Evolutionary conservation across 1,284 basidiomycete genomes (phyloP), one percentile per base, ranked within the genome.

Genomic region (Leccinum olivaceoglutinosum): DNA sequence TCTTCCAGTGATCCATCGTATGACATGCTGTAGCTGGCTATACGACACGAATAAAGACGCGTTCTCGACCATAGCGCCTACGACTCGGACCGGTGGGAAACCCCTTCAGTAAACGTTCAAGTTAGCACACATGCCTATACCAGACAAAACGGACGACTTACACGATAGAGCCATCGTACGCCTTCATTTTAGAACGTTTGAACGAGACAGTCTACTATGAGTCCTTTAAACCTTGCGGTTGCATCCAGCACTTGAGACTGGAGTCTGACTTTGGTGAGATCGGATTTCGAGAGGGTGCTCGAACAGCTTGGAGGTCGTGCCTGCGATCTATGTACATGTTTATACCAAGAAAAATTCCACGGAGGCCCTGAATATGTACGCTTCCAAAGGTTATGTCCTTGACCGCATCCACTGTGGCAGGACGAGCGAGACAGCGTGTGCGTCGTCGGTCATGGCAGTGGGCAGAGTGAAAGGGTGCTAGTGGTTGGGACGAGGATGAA

Each of bases 41-140:
- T 98, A 98, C 5, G 91, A 83, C 65, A 98, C 80, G 77, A 99
- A 98, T 49, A 98, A 80, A 2, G 85, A 82, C 1, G 95, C 96
- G 69, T 96, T 98, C 74, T 98, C 96, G 1, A 86, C 86, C 84
- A 96, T 96, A 12, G 96, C 92, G 3, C 96, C 96, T 0, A 92
- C 83, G 34, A 98, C 82, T 32, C 0, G 96, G 96, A 32, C 29
- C 29, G 61, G 94, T 93, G 10, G 95, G 94, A 5, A 98, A 78
- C 32, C 96, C 96, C 94, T 97, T 66, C 29, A 49, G 11, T 12
- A n/a, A 34, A 6, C 8, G 29, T 32, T 32, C 29, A 32, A 32
- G 5, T 65, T 21, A 66, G 60, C 21, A 56, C 29, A 29, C 39
- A 41, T 18, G 54, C 7, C 5, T 4, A 53, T 8, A 38, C 49